Evolutionary conservation across 495 filamentous ascomycete species (phyloP).

Genomic region (Tuber borchii): DNA sequence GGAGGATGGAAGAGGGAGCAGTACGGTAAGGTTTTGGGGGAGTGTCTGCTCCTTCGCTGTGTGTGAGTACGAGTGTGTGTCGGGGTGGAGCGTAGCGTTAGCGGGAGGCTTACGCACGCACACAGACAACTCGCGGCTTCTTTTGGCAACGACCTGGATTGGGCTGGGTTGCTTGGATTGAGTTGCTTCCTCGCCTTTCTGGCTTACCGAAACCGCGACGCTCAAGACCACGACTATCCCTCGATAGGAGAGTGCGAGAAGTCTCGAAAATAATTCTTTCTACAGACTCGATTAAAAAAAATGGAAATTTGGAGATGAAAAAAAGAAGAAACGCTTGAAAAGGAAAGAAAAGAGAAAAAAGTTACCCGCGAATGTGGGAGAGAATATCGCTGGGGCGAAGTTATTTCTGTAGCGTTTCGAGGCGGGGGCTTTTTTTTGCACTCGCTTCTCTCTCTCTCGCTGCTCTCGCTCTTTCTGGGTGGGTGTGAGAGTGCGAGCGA

Average conservation of each 20-base stretch:
- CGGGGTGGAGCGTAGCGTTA: slow-evolving; percentile 6
- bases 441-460: neutral
- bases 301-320: no score
- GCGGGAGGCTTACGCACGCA: slow-evolving; percentile 5
- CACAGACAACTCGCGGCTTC: slow-evolving; percentile 3
- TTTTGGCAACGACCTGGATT: neutral
- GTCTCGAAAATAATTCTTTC: neutral
- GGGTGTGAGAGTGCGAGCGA: slow-evolving; percentile 2
- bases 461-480: neutral
- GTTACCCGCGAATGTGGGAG: neutral
- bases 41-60: slow-evolving; percentile 1
- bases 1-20: slow-evolving; percentile 1
- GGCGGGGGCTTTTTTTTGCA: neutral
- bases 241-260: neutral
- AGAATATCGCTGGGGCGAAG: neutral
- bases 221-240: neutral
- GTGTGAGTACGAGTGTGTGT: neutral
- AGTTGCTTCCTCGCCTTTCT: neutral
- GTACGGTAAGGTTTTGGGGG: slow-evolving; percentile 2
- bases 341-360: neutral
- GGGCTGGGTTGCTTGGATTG: neutral
- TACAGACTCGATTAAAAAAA: neutral
- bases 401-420: neutral
- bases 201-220: neutral
- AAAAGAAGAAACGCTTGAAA: neutral